A percentile compares a stretch with the other conserved stretches of the same genome.
Evolutionary conservation across 192 early-diverging fungal species (phyloP).

Genomic region (Linnemannia exigua): DNA sequence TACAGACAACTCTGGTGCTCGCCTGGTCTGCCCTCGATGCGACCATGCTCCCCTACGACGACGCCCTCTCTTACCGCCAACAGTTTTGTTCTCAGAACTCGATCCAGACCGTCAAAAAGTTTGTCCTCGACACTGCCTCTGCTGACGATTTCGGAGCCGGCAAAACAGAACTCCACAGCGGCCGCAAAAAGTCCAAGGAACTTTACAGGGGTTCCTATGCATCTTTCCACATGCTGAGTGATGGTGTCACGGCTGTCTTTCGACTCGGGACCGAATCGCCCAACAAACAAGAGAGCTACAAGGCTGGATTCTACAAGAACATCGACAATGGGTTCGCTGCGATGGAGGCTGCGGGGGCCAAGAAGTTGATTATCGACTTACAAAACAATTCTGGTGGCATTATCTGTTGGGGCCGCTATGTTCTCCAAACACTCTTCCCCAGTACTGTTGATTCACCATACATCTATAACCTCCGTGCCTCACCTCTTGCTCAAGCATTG

Average conservation of each 20-base stretch:
- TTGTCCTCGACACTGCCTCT: conserved; percentile 43
- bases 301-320: conserved; percentile 35
- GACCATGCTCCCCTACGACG: conserved; percentile 28
- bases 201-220: conserved; percentile 37
- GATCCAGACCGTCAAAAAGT: conserved; percentile 39
- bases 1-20: conserved; percentile 17
- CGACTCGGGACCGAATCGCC: conserved; percentile 46
- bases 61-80: conserved; percentile 21
- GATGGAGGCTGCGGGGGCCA: conserved; percentile 33
- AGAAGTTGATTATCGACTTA: conserved; percentile 38
- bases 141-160: conserved; percentile 32
- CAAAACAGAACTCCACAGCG: conserved; percentile 11
- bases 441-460: conserved; percentile 37
- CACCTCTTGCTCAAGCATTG: conserved; percentile 37
- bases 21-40: conserved; percentile 44
- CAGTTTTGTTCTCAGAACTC: conserved; percentile 37
- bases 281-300: neutral
- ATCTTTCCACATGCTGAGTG: conserved; percentile 42
- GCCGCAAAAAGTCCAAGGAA: conserved; percentile 19
- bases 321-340: conserved; percentile 43
- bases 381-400: conserved; percentile 53
- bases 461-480: conserved; percentile 45
- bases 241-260: conserved; percentile 41
- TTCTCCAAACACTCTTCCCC: conserved; percentile 46
- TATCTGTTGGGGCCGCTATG: conserved; percentile 55